Base-by-base conservation (phyloP, 768 basidiomycete species). In the Mycena indigotica region DNA sequence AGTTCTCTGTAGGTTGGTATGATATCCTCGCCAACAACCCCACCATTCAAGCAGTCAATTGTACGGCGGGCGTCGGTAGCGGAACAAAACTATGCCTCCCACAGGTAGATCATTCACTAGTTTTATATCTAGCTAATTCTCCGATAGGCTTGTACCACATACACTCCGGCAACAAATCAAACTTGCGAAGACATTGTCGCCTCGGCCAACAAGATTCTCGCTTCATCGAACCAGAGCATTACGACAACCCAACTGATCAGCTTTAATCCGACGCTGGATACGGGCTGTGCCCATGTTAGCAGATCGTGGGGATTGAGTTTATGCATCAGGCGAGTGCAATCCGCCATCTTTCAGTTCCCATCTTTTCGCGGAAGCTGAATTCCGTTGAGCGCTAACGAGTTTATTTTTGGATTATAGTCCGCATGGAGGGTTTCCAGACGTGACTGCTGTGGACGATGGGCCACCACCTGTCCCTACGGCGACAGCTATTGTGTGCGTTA, bases 341-440 rank as follows among this genome's bases (percentile, higher is more conserved):
- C 28, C 5, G 10, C 23, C 23, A 45, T n/a, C 41, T 45, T n/a
- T n/a, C 41, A 5, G 6, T n/a, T 24, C 23, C 17, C 24, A 25
- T 25, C 16, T 28, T 49, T 49, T 21, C 46, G 21, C 4, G 16
- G 24, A 24, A 49, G 17, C 23, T n/a, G 25, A n/a, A 19, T 45
- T 24, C 41, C 19, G 5, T 19, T n/a, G 41, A 24, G 10, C 41
- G 41, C 6, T 5, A 25, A 15, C 24, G 46, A 24, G 46, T 19
- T n/a, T 15, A 13, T 30, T 30, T 44, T 26, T 25, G 16, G n/a
- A n/a, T n/a, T n/a, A 17, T 29, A 57, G 56, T 24, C 56, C 56
- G 2, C 50, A 58, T 35, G 56, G 56, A 4, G 56, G 56, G 0
- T 58, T 52, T 26, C 56, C 56, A n/a, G 17, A 52, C 19, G 56